Percentiles rank a stretch among this genome's conserved stretches.
Conservation (phyloP, 2,329 filamentous ascomycete genomes). For the Grosmannia penicillata region DNA sequence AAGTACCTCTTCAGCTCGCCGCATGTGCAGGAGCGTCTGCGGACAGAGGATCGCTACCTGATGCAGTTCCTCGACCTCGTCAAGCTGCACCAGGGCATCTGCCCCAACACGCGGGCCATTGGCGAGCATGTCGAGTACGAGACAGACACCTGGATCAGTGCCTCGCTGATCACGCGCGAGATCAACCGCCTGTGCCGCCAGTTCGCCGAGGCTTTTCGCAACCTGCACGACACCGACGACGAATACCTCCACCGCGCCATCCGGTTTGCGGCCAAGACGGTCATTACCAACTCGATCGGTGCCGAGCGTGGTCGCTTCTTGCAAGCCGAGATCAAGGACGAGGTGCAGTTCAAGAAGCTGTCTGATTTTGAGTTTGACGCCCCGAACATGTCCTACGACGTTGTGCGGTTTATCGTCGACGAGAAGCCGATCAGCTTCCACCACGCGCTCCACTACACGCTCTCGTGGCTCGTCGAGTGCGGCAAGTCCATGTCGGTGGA, state of each 20-base stretch:
- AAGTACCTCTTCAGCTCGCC: conserved; percentile 81
- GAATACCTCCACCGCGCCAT: conserved; percentile 56
- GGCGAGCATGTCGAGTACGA: conserved; percentile 97
- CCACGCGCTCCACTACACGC: conserved; percentile 85
- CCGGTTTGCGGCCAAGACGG: conserved; percentile 60
- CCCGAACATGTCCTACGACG: conserved; percentile 36
- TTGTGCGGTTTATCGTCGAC: conserved; percentile 81
- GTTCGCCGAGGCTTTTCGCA: conserved; percentile 73
- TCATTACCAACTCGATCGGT: conserved; percentile 81
- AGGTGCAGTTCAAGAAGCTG: conserved; percentile 67
- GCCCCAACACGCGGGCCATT: conserved; percentile 79
- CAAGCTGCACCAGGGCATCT: conserved; percentile 93
- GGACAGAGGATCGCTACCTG: conserved; percentile 73
- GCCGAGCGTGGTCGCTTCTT: conserved; percentile 77
- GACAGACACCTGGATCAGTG: conserved; percentile 94
- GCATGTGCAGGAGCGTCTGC: conserved; percentile 73
- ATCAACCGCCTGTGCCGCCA: conserved; percentile 86
- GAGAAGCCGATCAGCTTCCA: conserved; percentile 92
- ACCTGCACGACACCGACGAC: conserved; percentile 48
- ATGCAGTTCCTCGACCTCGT: conserved; percentile 91
- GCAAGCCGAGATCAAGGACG: conserved; percentile 75
- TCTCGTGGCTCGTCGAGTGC: conserved; percentile 91
- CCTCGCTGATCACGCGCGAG: conserved; percentile 83
- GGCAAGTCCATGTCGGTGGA: conserved; percentile 60
- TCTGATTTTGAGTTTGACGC: conserved; percentile 68